Percentiles rank a stretch among this genome's conserved stretches.
These are phyloP conservation scores for Craterostigma plantagineum DNA, from an alignment of 257 asterid species.

Conservation along the genomic window DNA sequence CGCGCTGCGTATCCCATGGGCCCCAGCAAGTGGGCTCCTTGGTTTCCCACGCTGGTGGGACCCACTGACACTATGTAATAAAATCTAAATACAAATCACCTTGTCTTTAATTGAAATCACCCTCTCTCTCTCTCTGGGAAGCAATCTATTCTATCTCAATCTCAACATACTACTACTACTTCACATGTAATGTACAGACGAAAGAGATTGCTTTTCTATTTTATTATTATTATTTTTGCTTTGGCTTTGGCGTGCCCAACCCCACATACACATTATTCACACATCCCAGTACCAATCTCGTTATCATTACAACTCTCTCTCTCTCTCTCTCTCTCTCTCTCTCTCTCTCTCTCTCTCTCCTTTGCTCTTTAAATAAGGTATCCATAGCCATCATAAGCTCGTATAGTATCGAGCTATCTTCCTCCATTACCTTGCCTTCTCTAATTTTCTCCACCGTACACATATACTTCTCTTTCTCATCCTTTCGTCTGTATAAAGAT, in stretches of 20 bases:
- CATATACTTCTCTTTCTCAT: slow-evolving; percentile 3
- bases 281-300: slow-evolving; percentile 20
- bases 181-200: background rate
- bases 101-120: no score
- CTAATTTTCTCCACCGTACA: slow-evolving; percentile 2
- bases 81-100: slow-evolving; percentile 7
- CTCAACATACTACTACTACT: no score
- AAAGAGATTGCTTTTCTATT: no score
- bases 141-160: background rate
- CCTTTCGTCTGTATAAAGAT: background rate
- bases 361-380: background rate
- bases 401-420: background rate
- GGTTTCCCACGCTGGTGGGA: slow-evolving; percentile 38
- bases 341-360: slow-evolving; percentile 9
- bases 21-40: slow-evolving; percentile 10
- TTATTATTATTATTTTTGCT: background rate
- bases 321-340: no score
- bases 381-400: no score
- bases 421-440: background rate
- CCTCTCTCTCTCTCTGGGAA: slow-evolving; percentile 4
- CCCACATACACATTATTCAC: slow-evolving; percentile 15
- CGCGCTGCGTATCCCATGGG: slow-evolving; percentile 1
- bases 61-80: slow-evolving; percentile 18
- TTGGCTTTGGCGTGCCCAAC: slow-evolving; percentile 16
- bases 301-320: slow-evolving; percentile 25